Evolutionary conservation across 164 flowering plant species (phyloP).

Genomic region (Akebia trifoliata): DNA sequence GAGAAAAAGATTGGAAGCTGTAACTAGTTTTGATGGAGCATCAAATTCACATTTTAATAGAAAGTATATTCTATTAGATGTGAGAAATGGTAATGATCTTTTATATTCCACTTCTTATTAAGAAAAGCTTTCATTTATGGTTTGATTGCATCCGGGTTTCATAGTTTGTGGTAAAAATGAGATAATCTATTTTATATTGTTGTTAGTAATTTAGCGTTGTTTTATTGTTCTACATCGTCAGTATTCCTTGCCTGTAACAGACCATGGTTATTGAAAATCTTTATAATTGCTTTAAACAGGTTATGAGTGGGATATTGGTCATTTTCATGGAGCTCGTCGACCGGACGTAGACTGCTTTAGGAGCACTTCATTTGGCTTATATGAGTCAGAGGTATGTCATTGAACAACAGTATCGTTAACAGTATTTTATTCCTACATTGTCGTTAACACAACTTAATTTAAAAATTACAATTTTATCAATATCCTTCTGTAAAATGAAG

Average conservation of each 20-base stretch:
- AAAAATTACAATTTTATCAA: no score
- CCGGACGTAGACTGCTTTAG: conserved; percentile 91
- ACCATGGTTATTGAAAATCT: neutral
- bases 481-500: no score
- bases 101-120: neutral
- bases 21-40: conserved; percentile 22
- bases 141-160: neutral
- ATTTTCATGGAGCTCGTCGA: conserved; percentile 70
- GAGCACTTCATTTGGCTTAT: conserved; percentile 82
- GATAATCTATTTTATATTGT: no score
- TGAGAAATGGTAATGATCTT: conserved; percentile 68
- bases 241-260: neutral
- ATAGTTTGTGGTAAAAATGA: no score
- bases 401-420: neutral
- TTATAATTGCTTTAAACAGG: conserved; percentile 58
- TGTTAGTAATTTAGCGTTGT: no score
- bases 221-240: no score
- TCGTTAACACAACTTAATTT: no score
- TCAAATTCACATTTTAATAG: conserved; percentile 21
- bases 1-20: conserved; percentile 55
- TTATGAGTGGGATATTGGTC: conserved; percentile 98
- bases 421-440: no score
- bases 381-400: conserved; percentile 46
- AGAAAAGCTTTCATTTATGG: neutral
- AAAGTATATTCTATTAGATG: conserved; percentile 58